Evolutionary conservation across 345 rosid genomes (phyloP).

Genomic region (Citrus medica): DNA sequence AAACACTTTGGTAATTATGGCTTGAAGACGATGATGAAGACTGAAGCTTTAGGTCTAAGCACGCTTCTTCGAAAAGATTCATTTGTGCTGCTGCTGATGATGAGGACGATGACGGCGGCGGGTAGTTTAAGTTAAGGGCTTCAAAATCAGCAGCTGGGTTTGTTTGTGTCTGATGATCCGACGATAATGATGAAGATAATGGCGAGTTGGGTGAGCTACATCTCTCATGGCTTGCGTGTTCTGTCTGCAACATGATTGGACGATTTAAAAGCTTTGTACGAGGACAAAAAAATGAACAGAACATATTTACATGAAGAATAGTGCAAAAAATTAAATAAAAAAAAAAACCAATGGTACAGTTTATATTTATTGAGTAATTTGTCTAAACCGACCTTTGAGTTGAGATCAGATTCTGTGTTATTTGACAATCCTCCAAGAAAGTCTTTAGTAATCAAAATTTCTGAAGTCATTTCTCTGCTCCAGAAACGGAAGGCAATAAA

Average conservation of each 20-base stretch:
- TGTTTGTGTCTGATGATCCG: background rate
- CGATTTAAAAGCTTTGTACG: background rate
- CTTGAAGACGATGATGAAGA: slow-evolving; percentile 9
- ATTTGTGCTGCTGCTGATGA: slow-evolving; percentile 16
- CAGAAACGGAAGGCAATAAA: background rate
- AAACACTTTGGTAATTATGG: slow-evolving; percentile 45
- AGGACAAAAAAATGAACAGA: too few species aligned
- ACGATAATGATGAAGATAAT: background rate
- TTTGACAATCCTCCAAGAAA: slow-evolving; percentile 30
- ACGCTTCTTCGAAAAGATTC: slow-evolving; percentile 36
- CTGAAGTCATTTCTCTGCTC: slow-evolving; percentile 8
- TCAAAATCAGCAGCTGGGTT: slow-evolving; percentile 22
- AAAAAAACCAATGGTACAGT: background rate
- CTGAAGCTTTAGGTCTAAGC: slow-evolving; percentile 43
- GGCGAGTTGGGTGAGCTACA: slow-evolving; percentile 21
- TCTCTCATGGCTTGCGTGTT: background rate
- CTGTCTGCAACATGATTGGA: background rate
- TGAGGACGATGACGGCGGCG: slow-evolving; percentile 18
- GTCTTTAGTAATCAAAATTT: slow-evolving; percentile 27
- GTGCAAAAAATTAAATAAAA: too few species aligned
- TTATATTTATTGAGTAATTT: too few species aligned
- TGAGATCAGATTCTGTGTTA: background rate
- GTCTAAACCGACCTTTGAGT: too few species aligned
- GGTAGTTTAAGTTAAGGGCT: slow-evolving; percentile 42
- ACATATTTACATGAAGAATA: too few species aligned